Conservation (phyloP, 495 filamentous ascomycete species). For the Patellaria atrata region DNA sequence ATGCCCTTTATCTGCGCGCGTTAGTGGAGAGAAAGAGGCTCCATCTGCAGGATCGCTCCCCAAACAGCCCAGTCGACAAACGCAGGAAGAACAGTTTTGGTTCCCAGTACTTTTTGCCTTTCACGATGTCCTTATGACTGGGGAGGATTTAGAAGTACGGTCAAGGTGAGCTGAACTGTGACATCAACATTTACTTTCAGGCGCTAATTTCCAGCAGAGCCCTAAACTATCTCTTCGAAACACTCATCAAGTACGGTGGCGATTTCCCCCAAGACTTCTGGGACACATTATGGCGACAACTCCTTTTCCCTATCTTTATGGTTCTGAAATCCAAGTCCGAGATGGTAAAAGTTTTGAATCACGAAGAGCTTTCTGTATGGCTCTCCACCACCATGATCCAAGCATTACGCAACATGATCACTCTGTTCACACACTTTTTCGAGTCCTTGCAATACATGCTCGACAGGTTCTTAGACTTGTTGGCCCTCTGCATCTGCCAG, state of each 20-base stretch:
- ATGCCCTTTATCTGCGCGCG: slow-evolving; percentile 65
- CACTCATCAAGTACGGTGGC: slow-evolving; percentile 73
- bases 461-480: slow-evolving; percentile 79
- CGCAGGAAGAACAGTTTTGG: slow-evolving; percentile 94
- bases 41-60: slow-evolving; percentile 31
- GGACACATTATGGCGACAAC: slow-evolving; percentile 94
- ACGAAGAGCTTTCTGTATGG: slow-evolving; percentile 97
- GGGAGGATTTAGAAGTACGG: slow-evolving; percentile 93
- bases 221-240: slow-evolving; percentile 90
- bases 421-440: slow-evolving; percentile 96
- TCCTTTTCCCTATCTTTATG: slow-evolving; percentile 96
- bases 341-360: slow-evolving; percentile 82
- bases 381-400: slow-evolving; percentile 99
- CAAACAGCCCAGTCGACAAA: slow-evolving; percentile 44
- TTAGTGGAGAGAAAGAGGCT: slow-evolving; percentile 22
- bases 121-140: slow-evolving; percentile 98
- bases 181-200: background rate
- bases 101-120: slow-evolving; percentile 96
- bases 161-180: slow-evolving; percentile 36
- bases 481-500: slow-evolving; percentile 93
- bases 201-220: slow-evolving; percentile 39
- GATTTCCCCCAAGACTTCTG: slow-evolving; percentile 91
- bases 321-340: slow-evolving; percentile 91
- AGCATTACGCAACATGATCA: slow-evolving; percentile 94
- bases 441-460: slow-evolving; percentile 93